Evolutionary conservation across 2,329 filamentous ascomycete species (phyloP).

Genomic region (Tolypocladium pustulatum): DNA sequence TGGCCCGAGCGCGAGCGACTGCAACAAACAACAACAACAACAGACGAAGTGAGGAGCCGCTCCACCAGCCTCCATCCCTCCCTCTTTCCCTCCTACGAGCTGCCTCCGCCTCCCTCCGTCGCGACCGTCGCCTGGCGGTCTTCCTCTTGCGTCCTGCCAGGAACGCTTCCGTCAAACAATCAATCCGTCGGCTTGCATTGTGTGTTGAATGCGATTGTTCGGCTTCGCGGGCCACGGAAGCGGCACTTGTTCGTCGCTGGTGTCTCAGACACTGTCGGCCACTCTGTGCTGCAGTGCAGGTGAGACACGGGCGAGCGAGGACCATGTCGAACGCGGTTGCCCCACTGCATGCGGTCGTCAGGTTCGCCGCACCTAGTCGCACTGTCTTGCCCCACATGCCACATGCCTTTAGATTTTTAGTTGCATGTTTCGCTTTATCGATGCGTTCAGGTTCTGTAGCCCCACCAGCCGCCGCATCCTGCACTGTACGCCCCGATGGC

Average conservation of each 20-base stretch:
- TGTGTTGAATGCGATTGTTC: background rate
- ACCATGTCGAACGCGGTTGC: background rate
- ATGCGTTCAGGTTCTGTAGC: conserved; percentile 1
- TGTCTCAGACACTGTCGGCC: background rate
- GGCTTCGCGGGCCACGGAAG: background rate
- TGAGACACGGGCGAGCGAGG: background rate
- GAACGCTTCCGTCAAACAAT: background rate
- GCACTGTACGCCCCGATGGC: conserved; percentile 2
- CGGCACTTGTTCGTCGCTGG: background rate
- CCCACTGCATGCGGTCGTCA: background rate
- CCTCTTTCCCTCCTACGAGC: too few species aligned
- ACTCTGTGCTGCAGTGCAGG: background rate
- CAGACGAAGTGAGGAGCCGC: background rate
- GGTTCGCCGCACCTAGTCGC: background rate
- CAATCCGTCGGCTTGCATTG: background rate
- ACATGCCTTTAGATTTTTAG: conserved; percentile 2
- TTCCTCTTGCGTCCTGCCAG: background rate
- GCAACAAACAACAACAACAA: too few species aligned
- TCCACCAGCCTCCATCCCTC: background rate
- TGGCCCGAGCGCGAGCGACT: background rate
- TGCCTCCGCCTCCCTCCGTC: background rate
- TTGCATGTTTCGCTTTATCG: conserved; percentile 2
- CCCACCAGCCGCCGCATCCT: background rate
- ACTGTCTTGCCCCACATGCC: conserved; percentile 4
- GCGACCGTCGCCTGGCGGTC: background rate